phyloP scores from a whole-genome alignment of 2,329 filamentous ascomycete genomes.

The Arthrobotrys sphaeroides region DNA sequence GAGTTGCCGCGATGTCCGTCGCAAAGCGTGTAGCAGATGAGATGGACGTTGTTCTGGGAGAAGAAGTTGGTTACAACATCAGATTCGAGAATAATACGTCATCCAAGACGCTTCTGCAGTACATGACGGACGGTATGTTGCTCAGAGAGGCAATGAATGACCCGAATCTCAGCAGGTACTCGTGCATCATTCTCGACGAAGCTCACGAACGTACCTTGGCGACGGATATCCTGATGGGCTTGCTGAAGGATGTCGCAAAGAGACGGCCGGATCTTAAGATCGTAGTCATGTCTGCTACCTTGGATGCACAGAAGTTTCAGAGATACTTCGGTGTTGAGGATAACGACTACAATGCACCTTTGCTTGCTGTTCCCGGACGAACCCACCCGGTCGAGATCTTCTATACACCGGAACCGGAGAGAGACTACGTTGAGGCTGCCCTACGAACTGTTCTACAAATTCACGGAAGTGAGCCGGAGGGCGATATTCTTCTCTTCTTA shows the following conservation, averaged over 20 bases:
- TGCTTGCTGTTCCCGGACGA: conserved; percentile 91
- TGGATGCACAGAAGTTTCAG: conserved; percentile 98
- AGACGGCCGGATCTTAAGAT: conserved; percentile 92
- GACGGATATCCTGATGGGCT: conserved; percentile 95
- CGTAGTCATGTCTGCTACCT: conserved; percentile 97
- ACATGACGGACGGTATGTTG: conserved; percentile 99
- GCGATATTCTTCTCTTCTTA: conserved; percentile 91
- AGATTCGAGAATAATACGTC: conserved; percentile 96
- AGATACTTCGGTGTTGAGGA: conserved; percentile 78
- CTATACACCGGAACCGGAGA: conserved; percentile 94
- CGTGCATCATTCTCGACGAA: conserved; percentile 97
- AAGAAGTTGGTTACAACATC: conserved; percentile 98
- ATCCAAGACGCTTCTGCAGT: conserved; percentile 90
- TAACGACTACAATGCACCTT: conserved; percentile 72
- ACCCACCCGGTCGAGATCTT: conserved; percentile 98
- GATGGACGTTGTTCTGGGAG: conserved; percentile 89
- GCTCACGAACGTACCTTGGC: conserved; percentile 97
- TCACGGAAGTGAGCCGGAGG: conserved; percentile 88
- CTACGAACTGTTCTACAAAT: conserved; percentile 96
- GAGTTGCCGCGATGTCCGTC: conserved; percentile 98
- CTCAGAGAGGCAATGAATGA: conserved; percentile 96
- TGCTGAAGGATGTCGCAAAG: conserved; percentile 87
- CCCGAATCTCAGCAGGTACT: conserved; percentile 88
- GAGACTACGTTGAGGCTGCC: conserved; percentile 95
- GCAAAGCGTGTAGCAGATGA: conserved; percentile 97